These are phyloP conservation scores for Calonectria multiphialidica DNA, from an alignment of 2,329 filamentous ascomycete species.

Conservation along the genomic window DNA sequence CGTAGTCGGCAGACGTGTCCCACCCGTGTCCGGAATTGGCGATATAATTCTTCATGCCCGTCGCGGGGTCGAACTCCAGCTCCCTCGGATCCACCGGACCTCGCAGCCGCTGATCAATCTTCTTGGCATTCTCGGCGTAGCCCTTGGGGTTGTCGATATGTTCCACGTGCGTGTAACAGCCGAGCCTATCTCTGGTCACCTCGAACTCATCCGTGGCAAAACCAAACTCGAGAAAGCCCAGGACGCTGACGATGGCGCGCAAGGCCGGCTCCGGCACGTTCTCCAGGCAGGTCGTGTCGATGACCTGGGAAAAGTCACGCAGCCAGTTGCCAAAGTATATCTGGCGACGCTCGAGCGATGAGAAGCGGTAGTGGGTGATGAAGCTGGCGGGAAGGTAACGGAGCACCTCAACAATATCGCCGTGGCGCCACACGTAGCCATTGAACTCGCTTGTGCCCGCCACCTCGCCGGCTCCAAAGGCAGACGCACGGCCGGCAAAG, in stretches of 20 bases:
- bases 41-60: conserved; percentile 98
- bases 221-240: conserved; percentile 54
- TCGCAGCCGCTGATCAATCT: conserved; percentile 71
- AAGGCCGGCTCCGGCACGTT: conserved; percentile 45
- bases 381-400: conserved; percentile 52
- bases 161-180: conserved; percentile 81
- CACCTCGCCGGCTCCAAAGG: conserved; percentile 55
- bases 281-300: conserved; percentile 69
- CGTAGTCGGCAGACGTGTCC: conserved; percentile 87
- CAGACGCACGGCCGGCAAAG: conserved; percentile 20
- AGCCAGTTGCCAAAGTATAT: conserved; percentile 58
- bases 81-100: conserved; percentile 62
- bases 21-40: conserved; percentile 80
- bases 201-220: conserved; percentile 86
- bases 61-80: conserved; percentile 75
- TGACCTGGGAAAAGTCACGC: conserved; percentile 82
- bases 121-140: conserved; percentile 79
- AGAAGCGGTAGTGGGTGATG: conserved; percentile 53
- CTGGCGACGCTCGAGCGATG: conserved; percentile 53
- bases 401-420: conserved; percentile 54
- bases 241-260: conserved; percentile 45
- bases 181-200: conserved; percentile 80
- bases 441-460: conserved; percentile 53
- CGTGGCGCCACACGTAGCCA: conserved; percentile 56
- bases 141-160: conserved; percentile 81